Evolutionary conservation across 1,139 yeast genomes (phyloP).

Genomic region (Kazachstania sp.): DNA sequence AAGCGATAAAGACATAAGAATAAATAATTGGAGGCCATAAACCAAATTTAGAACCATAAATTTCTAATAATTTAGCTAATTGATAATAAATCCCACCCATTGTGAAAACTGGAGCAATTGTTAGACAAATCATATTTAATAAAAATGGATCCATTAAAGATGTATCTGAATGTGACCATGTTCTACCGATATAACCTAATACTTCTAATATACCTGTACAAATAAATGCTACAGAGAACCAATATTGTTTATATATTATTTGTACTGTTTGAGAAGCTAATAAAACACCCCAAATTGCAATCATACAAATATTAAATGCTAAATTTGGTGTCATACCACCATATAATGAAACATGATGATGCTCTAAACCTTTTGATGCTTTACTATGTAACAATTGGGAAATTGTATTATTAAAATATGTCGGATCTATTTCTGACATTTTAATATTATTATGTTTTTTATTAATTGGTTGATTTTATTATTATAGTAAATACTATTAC

Average conservation of each 20-base stretch:
- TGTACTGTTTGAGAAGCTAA: slow-evolving; percentile 38
- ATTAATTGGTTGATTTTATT: too few relatives aligned
- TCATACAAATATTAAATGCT: slow-evolving; percentile 39
- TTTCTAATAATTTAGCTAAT: slow-evolving; percentile 62
- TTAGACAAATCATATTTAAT: slow-evolving; percentile 60
- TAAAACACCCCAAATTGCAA: slow-evolving; percentile 41
- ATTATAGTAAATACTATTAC: too few relatives aligned
- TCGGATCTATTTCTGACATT: neutral
- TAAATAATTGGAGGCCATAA: slow-evolving; percentile 66
- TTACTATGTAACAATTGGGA: neutral
- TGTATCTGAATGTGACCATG: slow-evolving; percentile 38
- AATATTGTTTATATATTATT: slow-evolving; percentile 51
- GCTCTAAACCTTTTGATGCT: neutral
- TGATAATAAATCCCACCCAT: slow-evolving; percentile 83
- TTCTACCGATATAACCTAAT: slow-evolving; percentile 63
- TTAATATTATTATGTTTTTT: too few relatives aligned
- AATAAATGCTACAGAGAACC: slow-evolving; percentile 60
- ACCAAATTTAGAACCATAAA: slow-evolving; percentile 59
- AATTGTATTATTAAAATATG: neutral
- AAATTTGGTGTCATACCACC: slow-evolving; percentile 26
- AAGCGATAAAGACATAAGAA: slow-evolving; percentile 55
- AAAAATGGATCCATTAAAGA: slow-evolving; percentile 40
- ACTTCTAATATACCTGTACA: slow-evolving; percentile 58
- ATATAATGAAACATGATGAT: slow-evolving; percentile 12
- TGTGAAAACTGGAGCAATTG: slow-evolving; percentile 79